Conservation (phyloP, 345 rosid genomes). For the Euphorbia tirucalli region DNA sequence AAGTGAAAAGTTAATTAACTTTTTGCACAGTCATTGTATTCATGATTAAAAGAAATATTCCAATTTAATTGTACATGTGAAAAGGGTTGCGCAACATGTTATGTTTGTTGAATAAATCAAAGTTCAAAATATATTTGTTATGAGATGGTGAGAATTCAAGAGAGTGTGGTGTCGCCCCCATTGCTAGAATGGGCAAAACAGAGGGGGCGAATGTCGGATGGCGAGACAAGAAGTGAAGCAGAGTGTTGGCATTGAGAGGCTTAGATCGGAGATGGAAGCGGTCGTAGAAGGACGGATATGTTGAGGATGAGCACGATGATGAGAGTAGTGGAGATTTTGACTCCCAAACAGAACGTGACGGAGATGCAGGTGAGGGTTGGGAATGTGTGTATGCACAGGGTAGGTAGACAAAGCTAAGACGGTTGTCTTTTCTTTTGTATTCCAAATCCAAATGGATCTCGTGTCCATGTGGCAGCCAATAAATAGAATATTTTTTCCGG, state of each 20-base stretch:
- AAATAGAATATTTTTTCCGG: too few relatives aligned
- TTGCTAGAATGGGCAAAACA: slow-evolving; percentile 19
- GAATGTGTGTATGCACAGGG: slow-evolving; percentile 30
- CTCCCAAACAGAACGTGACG: slow-evolving; percentile 36
- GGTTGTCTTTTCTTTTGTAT: too few relatives aligned
- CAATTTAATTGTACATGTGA: too few relatives aligned
- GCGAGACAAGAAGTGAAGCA: neutral
- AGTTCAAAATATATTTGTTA: too few relatives aligned
- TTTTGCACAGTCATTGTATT: too few relatives aligned
- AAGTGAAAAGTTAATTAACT: too few relatives aligned
- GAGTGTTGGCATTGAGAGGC: slow-evolving; percentile 2
- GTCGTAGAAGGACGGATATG: slow-evolving; percentile 36
- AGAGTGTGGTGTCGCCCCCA: slow-evolving; percentile 36
- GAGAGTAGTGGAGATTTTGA: slow-evolving; percentile 38
- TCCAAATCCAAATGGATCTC: too few relatives aligned
- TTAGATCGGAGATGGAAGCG: slow-evolving; percentile 24
- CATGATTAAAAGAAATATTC: too few relatives aligned
- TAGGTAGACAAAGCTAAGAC: too few relatives aligned
- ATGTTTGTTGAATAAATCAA: too few relatives aligned
- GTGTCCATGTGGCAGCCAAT: too few relatives aligned
- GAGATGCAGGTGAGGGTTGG: slow-evolving; percentile 32
- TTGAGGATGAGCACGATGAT: slow-evolving; percentile 30
- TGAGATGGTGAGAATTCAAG: slow-evolving; percentile 44
- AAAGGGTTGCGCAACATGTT: too few relatives aligned
- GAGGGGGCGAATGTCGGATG: neutral